phyloP scores from a whole-genome alignment of 805 yeast genomes.

The Cyberlindnera veronae region DNA sequence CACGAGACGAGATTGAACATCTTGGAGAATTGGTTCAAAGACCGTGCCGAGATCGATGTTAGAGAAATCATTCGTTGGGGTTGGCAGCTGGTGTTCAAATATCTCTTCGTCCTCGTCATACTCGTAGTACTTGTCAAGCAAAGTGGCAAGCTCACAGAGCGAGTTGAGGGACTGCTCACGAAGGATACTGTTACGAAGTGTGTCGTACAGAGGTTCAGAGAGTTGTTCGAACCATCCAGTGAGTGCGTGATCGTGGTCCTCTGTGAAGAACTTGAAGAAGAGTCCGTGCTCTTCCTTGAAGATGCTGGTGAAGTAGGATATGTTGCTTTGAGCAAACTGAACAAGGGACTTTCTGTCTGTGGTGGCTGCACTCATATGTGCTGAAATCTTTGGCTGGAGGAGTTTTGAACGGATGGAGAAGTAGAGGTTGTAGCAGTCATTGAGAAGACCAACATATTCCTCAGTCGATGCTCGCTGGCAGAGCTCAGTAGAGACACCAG shows the following conservation, averaged over 20 bases:
- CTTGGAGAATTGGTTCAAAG: constrained; percentile 69
- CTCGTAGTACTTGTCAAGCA: constrained; percentile 65
- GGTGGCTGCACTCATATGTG: constrained; percentile 33
- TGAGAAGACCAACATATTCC: constrained; percentile 63
- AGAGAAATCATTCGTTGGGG: constrained; percentile 11
- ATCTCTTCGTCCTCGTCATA: constrained; percentile 55
- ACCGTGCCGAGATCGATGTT: constrained; percentile 50
- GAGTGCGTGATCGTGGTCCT: constrained; percentile 36
- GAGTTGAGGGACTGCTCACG: constrained; percentile 65
- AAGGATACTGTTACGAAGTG: constrained; percentile 59
- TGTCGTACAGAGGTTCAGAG: constrained; percentile 76
- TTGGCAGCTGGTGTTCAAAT: constrained; percentile 4
- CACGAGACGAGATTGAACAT: constrained; percentile 75
- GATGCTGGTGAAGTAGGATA: constrained; percentile 56
- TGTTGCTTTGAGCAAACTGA: constrained; percentile 57
- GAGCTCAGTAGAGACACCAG: constrained; percentile 35
- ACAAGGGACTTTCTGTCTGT: constrained; percentile 39
- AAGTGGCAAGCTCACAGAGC: constrained; percentile 71
- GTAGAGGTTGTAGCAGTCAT: constrained; percentile 64
- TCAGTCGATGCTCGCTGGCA: constrained; percentile 36
- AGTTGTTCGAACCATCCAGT: constrained; percentile 59
- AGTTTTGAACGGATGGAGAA: constrained; percentile 53
- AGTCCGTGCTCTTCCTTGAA: constrained; percentile 58
- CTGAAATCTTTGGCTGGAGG: constrained; percentile 39
- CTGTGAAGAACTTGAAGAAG: constrained; percentile 51